These are phyloP conservation scores for Paxillus involutus DNA, from an alignment of 768 basidiomycete species.

Conservation along the genomic window DNA sequence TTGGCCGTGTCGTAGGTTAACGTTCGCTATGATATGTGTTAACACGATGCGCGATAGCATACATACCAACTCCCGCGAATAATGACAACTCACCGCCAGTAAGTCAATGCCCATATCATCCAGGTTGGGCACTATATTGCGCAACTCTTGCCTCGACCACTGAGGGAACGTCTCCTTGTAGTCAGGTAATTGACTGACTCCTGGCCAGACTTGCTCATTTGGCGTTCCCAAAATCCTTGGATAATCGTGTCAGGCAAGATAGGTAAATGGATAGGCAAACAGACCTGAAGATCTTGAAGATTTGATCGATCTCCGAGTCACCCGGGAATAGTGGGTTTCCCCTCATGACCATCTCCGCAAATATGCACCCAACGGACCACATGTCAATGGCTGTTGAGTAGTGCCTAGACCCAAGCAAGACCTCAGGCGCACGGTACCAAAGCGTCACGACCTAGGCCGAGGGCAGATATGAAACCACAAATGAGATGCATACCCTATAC, in stretches of 20 bases:
- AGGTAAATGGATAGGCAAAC: background rate
- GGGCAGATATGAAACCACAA: conserved; percentile 9
- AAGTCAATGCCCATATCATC: conserved; percentile 82
- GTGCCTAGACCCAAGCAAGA: conserved; percentile 91
- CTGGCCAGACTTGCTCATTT: conserved; percentile 88
- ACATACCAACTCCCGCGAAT: background rate
- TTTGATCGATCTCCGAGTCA: conserved; percentile 99
- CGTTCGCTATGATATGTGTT: conserved; percentile 43
- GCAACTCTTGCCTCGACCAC: conserved; percentile 81
- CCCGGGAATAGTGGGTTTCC: conserved; percentile 94
- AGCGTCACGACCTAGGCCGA: conserved; percentile 87
- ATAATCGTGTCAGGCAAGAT: conserved; percentile 1
- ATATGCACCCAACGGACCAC: conserved; percentile 99
- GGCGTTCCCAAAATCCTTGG: conserved; percentile 91
- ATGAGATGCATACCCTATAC: background rate
- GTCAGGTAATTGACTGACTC: conserved; percentile 83
- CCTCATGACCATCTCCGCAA: conserved; percentile 97
- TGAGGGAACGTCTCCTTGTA: conserved; percentile 97
- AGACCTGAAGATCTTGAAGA: conserved; percentile 98
- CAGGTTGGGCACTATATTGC: conserved; percentile 61
- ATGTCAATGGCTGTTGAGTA: conserved; percentile 98
- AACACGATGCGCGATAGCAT: conserved; percentile 2
- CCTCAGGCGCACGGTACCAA: conserved; percentile 99
- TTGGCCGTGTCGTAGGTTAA: conserved; percentile 88
- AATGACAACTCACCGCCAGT: conserved; percentile 51